Evolutionary conservation across 192 early-diverging fungal species (phyloP).

Genomic region (Cetraspora pellucida): DNA sequence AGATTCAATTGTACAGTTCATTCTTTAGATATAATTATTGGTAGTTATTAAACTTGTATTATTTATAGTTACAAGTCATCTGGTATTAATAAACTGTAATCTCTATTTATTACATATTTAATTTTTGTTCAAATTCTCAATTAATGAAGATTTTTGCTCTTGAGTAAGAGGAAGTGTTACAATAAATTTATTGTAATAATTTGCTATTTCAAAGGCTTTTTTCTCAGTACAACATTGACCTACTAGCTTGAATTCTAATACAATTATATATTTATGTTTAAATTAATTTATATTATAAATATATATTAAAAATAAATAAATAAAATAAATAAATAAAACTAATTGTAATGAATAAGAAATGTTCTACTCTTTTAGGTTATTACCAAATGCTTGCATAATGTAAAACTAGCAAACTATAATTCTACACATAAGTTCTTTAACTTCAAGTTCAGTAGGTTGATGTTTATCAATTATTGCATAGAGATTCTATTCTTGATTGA

Average conservation of each 20-base stretch:
- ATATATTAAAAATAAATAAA: no score
- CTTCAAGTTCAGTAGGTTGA: no score
- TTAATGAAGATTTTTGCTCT: neutral
- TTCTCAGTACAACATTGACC: neutral
- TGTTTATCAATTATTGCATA: no score
- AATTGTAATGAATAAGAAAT: neutral
- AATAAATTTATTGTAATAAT: constrained; percentile 8
- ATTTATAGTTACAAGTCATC: neutral
- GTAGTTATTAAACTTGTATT: constrained; percentile 14
- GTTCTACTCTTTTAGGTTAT: neutral
- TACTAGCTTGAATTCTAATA: neutral
- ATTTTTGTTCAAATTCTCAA: neutral
- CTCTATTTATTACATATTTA: neutral
- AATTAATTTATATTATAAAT: no score
- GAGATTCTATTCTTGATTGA: no score
- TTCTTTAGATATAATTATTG: constrained; percentile 10
- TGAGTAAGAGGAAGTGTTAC: neutral
- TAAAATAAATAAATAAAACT: neutral
- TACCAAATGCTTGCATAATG: neutral
- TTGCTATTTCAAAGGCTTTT: neutral
- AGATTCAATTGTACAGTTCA: constrained; percentile 10
- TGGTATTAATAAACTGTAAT: constrained; percentile 13
- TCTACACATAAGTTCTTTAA: no score
- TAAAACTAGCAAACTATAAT: neutral
- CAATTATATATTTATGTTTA: neutral